Base-by-base conservation (phyloP, 352 stramenopile genomes). In the Phytopythium delawarense region DNA sequence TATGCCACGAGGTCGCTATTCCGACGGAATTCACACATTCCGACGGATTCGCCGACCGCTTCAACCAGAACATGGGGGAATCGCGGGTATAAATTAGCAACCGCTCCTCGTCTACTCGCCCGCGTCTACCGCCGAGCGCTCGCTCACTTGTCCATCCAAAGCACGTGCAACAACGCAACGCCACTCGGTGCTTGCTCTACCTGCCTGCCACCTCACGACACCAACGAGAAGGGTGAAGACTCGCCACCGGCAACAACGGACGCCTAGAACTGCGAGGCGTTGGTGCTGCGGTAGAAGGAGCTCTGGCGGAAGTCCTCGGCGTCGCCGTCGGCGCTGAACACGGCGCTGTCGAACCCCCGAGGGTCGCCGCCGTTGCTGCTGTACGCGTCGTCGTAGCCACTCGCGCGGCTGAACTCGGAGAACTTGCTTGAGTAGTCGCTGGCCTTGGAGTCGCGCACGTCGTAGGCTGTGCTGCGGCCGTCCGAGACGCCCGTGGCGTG, bases 251-350 rank as follows among this genome's bases (percentile, higher is more conserved):
- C 23, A 2, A 6, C 12, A 16, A 21, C 34, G 18, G 30, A 18
- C 52, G 35, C 13, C 23, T 30, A 79, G 59, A 65, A 70, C 59
- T 74, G 70, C 49, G 69, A 72, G 16, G 69, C 66, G 49, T 75
- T 69, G 16, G 67, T 75, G 48, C 52, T 58, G 16, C 61, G 67
- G 50, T 78, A 73, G 40, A 69, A 70, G 34, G 70, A 59, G 44
- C 42, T 69, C 45, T 69, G 32, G 1, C 57, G 68, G 7, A 59
- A 49, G 7, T 62, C 28, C 5, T 63, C 63, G 0, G 30, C 37
- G 37, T 59, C 66, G 18, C 69, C 66, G 30, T 79, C 70, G 28
- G 67, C 70, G 44, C 74, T 83, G 63, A 76, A 83, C 25, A 76
- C 72, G 15, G 64, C 64, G 61, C 70, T 83, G 34, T 75, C 53